Base-by-base conservation (phyloP, 768 basidiomycete species). In the Kwoniella europaea region DNA sequence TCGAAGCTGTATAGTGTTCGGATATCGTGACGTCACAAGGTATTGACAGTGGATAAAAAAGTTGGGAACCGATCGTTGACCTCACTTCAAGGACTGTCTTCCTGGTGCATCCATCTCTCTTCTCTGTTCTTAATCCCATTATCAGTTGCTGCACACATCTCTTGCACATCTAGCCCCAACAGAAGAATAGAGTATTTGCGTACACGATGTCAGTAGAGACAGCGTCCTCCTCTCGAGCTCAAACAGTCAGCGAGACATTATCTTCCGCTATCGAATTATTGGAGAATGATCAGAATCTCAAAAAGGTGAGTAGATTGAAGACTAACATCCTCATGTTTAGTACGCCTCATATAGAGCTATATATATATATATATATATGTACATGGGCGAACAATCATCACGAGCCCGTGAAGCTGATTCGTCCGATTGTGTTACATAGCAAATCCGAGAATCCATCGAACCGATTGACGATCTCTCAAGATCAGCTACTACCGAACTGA, bases 381-480 rank as follows among this genome's bases (percentile, higher is more conserved):
- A 10, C 2, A 27, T 27, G 27, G 27, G 35, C 35, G 1, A 35
- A 1, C 6, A 9, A 7, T 35, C 35, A 35, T 35, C 7, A 9
- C 7, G 35, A 35, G 35, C 35, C 6, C 35, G 4, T 35, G 6
- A 35, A 29, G 53, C 50, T 29, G 24, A 52, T 65, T 1, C 9
- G 58, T 50, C 10, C 15, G 46, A 15, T 16, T 24, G 42, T 4
- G 22, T 43, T 41, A 29, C 27, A 55, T 65, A 75, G 74, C 52
- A 67, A 53, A 73, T 81, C 67, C 56, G 75, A 44, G 79, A 81
- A 74, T 61, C 79, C 1, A 52, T 81, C 20, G 79, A 81, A 53
- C 79, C 79, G 1, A 71, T 77, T 60, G 79, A 81, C 20, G 79
- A 79, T 59, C 29, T 81, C n/a, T 50, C 68, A 18, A 22, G 79